These are phyloP conservation scores for Colletotrichum orchidophilum DNA, from an alignment of 2,329 filamentous ascomycete genomes.

Conservation along the genomic window DNA sequence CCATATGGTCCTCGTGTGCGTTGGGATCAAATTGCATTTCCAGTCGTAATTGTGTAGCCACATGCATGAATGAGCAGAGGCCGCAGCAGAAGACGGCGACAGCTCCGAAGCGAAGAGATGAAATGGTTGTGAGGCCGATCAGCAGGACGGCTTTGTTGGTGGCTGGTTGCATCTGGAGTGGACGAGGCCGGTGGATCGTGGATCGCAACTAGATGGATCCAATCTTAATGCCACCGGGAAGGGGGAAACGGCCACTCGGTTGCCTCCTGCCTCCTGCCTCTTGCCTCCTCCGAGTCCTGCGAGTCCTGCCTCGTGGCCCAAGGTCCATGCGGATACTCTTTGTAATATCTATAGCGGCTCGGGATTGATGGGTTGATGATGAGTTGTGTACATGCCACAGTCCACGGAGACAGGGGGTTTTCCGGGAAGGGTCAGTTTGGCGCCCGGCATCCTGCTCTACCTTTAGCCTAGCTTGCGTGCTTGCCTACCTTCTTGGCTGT, in stretches of 20 bases:
- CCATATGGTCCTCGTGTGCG: not conserved
- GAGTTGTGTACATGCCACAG: not conserved
- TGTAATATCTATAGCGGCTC: too few species aligned
- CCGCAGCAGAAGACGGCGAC: too few species aligned
- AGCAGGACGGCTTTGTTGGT: slow-evolving; percentile 20
- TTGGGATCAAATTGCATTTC: not conserved
- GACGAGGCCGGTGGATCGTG: slow-evolving; percentile 27
- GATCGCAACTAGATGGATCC: slow-evolving; percentile 22
- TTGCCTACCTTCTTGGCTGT: not conserved
- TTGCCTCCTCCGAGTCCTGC: not conserved
- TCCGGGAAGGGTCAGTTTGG: not conserved
- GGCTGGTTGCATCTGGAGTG: slow-evolving; percentile 24
- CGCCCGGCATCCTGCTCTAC: not conserved
- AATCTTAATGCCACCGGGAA: slow-evolving; percentile 24
- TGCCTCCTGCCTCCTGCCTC: slow-evolving; percentile 18
- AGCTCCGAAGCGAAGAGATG: slow-evolving; percentile 2
- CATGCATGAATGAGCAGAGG: slow-evolving; percentile 2
- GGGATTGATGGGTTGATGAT: not conserved
- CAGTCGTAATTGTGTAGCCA: not conserved
- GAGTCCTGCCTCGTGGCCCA: not conserved
- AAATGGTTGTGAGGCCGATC: slow-evolving; percentile 22
- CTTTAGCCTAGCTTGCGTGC: not conserved
- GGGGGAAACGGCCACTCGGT: slow-evolving; percentile 16
- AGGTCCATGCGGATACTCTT: too few species aligned
- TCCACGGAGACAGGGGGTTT: not conserved